Base-by-base conservation (phyloP, 2,329 filamentous ascomycete species). In the Pyricularia pennisetigena region DNA sequence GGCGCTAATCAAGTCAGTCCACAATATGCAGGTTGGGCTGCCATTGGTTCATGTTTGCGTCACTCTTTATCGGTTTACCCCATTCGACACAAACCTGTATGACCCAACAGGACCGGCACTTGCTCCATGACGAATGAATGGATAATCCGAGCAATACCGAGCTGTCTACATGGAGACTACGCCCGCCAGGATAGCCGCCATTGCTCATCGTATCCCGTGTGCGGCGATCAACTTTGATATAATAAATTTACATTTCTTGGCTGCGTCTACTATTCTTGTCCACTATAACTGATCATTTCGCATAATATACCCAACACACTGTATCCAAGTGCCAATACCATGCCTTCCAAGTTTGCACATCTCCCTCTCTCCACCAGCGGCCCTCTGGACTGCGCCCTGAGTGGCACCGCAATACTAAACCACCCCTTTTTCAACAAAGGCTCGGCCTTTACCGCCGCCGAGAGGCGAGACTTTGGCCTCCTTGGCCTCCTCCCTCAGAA, bases 381-480 rank as follows among this genome's bases (percentile, higher is more conserved):
- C 1, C 82, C 82, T 1, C 76, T 83, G 70, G 82, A 84, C 68
- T 85, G 82, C 72, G 81, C 82, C 2, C 74, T 85, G 49, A 78
- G 73, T 6, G 85, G 86, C 5, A 79, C 79, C 59, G 81, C 84
- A 0, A 79, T 93, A 6, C 81, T 93, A 9, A 85, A 87, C 69
- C 86, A 85, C 12, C 83, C 89, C 1, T 88, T 86, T 72, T 89
- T 93, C 79, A 97, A 96, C 80, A 95, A 95, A 77, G 93, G 93
- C 32, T 93, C 92, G 3, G 92, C 88, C 0, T 94, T 94, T 72
- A 85, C 90, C 0, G 73, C 80, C 0, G 79, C 90, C 30, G 93
- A 97, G 74, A 86, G 93, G 12, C 78, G 80, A 2, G 79, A 80
- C 0, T 96, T 97, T 76, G 85, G 86, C 35, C 84, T 97, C 1